Conservation (phyloP, 2,329 filamentous ascomycete genomes). For the Zarea fungicola region DNA sequence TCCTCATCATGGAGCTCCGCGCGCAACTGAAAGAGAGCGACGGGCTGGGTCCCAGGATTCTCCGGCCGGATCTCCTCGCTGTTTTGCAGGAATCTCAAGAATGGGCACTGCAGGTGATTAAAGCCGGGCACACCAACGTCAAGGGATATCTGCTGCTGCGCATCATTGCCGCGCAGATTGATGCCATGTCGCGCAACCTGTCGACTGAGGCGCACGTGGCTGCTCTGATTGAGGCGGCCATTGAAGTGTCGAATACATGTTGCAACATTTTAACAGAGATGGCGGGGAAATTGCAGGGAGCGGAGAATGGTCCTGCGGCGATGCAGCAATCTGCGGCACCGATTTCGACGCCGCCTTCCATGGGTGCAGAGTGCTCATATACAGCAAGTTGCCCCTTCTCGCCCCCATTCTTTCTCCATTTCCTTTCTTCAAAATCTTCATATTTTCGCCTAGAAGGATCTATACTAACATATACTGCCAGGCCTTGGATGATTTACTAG, state of each 20-base stretch:
- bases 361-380: conserved; percentile 2
- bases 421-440: background rate
- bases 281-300: background rate
- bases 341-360: conserved; percentile 5
- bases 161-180: conserved; percentile 35
- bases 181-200: conserved; percentile 33
- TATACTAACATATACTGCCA: background rate
- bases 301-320: background rate
- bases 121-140: conserved; percentile 48
- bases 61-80: conserved; percentile 37
- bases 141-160: conserved; percentile 44
- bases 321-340: background rate
- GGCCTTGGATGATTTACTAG: conserved; percentile 7
- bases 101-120: conserved; percentile 37
- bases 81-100: conserved; percentile 35
- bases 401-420: background rate
- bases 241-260: background rate
- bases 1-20: conserved; percentile 36
- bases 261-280: background rate
- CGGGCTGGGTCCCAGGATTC: conserved; percentile 26
- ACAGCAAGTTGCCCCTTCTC: background rate
- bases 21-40: conserved; percentile 37
- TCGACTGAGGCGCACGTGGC: conserved; percentile 26
- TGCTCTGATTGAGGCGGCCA: conserved; percentile 18
- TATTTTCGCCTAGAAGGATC: no score